Base-by-base conservation (phyloP, 768 basidiomycete genomes). In the Tulasnella sp. region DNA sequence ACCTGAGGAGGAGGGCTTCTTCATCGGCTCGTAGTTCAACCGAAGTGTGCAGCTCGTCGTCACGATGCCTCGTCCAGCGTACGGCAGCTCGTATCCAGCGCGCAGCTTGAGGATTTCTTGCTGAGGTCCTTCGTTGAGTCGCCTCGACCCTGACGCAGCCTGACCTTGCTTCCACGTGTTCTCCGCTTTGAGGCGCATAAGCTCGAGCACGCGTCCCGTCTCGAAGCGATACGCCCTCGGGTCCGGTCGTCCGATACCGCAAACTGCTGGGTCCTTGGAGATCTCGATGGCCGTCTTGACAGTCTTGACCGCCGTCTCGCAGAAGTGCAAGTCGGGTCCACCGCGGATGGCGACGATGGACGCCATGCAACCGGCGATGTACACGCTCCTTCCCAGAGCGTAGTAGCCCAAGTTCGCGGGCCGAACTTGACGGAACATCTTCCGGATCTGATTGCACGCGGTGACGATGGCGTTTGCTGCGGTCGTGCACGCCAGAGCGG, bases 301-400 rank as follows among this genome's bases (percentile, higher is more conserved):
- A 78, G 86, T 87, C 74, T 88, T 86, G 77, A 87, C 81, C 67
- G 89, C 90, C 10, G 86, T 86, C 10, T 83, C 82, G 0, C 88
- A 87, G 81, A 87, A 87, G 44, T 89, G 84, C 37, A 85, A 85
- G n/a, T 79, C 82, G 0, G 89, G 88, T 73, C 89, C 87, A 81
- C 86, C 86, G 75, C 70, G 70, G 81, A 92, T 86, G 75, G 88
- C 88, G 7, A 89, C 87, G 81, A 91, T 88, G 13, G 90, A 90
- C 79, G 89, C 91, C 20, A 89, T 86, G 32, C 91, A 87, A 3
- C 89, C 87, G 0, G 93, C 90, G 80, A 92, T 90, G 81, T 91
- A 89, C 26, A 94, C 83, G 20, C 89, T 85, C 79, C 90, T 87
- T 18, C 87, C 87, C 73, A 91, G 87, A 3, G 90, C 87, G 81